These are phyloP conservation scores for Cyamopsis tetragonoloba DNA, from an alignment of 306 rosid genomes.

Conservation along the genomic window DNA sequence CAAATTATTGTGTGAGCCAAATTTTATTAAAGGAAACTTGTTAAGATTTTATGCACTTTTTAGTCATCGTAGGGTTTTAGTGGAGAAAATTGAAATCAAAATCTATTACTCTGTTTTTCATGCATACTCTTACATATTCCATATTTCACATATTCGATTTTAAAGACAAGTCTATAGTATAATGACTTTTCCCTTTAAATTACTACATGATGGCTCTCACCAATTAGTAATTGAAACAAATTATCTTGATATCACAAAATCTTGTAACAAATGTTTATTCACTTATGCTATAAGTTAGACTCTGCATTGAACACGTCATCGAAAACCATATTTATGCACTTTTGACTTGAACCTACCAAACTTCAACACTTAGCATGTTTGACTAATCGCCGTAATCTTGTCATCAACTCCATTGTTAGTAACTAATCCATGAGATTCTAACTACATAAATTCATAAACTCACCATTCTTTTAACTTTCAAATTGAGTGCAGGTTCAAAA, in stretches of 20 bases:
- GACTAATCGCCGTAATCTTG: slow-evolving; percentile 30
- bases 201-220: no score
- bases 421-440: no score
- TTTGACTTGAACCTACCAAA: slow-evolving; percentile 48
- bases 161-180: no score
- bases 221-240: background rate
- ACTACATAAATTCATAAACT: no score
- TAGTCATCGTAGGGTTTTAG: background rate
- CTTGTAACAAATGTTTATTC: slow-evolving; percentile 53
- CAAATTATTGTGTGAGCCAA: background rate
- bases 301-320: slow-evolving; percentile 46
- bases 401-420: slow-evolving; percentile 37
- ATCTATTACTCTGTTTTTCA: background rate
- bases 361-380: slow-evolving; percentile 57
- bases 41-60: background rate
- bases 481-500: no score
- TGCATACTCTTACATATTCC: background rate
- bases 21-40: background rate
- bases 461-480: no score
- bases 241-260: slow-evolving; percentile 53
- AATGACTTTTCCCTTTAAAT: no score
- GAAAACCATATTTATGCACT: slow-evolving; percentile 47
- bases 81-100: background rate
- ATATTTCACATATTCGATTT: background rate
- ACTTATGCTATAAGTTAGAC: slow-evolving; percentile 44